Percentiles rank a stretch among this genome's conserved stretches.
These are phyloP conservation scores for Pueraria montana DNA, from an alignment of 306 rosid genomes.

Conservation along the genomic window DNA sequence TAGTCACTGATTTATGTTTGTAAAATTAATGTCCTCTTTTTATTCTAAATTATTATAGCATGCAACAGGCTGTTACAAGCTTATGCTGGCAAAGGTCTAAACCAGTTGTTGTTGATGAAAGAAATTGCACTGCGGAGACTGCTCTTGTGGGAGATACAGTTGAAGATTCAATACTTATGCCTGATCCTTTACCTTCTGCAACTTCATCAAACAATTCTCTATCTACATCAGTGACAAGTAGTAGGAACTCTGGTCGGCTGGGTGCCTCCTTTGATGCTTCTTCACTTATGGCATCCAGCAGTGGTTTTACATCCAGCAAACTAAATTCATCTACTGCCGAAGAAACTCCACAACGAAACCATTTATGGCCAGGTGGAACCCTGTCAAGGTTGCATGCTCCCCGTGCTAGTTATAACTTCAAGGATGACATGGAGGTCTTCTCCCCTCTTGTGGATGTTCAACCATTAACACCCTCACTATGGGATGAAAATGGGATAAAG, in stretches of 20 bases:
- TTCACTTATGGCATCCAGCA: constrained; percentile 60
- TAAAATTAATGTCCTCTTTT: constrained; percentile 19
- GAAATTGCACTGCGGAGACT: constrained; percentile 78
- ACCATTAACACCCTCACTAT: constrained; percentile 86
- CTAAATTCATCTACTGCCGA: constrained; percentile 62
- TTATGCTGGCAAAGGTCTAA: constrained; percentile 99
- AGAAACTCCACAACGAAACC: constrained; percentile 83
- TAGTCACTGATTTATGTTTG: constrained; percentile 23
- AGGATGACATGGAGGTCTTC: constrained; percentile 99
- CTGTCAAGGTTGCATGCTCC: constrained; percentile 87
- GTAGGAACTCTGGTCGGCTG: constrained; percentile 78
- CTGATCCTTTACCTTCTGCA: constrained; percentile 94
- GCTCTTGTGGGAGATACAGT: constrained; percentile 90
- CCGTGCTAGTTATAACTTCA: constrained; percentile 79
- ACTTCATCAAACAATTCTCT: constrained; percentile 70
- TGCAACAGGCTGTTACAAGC: constrained; percentile 92
- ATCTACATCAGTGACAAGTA: constrained; percentile 64
- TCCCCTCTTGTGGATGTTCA: constrained; percentile 99
- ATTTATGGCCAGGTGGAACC: constrained; percentile 84
- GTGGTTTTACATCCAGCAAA: constrained; percentile 65
- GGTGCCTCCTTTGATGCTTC: constrained; percentile 67
- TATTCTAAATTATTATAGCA: constrained; percentile 52
- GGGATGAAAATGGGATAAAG: constrained; percentile 88
- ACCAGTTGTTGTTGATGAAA: constrained; percentile 87
- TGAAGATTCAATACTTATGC: constrained; percentile 98